Conservation (phyloP, 192 early-diverging fungal species). For the Podila horticola region DNA sequence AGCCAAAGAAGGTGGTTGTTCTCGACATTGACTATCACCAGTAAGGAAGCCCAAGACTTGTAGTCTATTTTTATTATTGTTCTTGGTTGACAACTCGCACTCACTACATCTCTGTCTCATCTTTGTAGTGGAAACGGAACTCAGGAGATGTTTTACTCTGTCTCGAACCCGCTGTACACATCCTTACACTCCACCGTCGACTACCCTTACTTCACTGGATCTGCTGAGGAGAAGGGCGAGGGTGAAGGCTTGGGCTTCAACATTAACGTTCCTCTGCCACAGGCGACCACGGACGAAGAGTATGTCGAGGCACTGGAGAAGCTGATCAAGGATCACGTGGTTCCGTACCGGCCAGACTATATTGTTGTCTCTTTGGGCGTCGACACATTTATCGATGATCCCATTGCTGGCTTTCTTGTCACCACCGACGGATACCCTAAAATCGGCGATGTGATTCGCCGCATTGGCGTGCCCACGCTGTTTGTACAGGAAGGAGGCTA, state of each 20-base stretch:
- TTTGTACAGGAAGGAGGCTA: slow-evolving; percentile 70
- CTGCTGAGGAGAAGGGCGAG: slow-evolving; percentile 61
- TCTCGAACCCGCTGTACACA: slow-evolving; percentile 68
- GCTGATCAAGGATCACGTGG: slow-evolving; percentile 55
- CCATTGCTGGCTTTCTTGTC: slow-evolving; percentile 56
- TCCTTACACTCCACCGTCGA: slow-evolving; percentile 68
- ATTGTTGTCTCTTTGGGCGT: slow-evolving; percentile 74
- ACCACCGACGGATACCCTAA: slow-evolving; percentile 51
- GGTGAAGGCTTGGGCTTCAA: slow-evolving; percentile 75
- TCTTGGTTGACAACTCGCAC: not conserved
- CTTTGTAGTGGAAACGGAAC: slow-evolving; percentile 64
- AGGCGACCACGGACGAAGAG: slow-evolving; percentile 64
- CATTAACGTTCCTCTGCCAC: slow-evolving; percentile 69
- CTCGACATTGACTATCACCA: slow-evolving; percentile 69
- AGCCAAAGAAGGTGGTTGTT: slow-evolving; percentile 57
- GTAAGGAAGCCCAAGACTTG: slow-evolving; percentile 17
- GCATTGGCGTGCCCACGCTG: slow-evolving; percentile 53
- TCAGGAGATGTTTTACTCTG: slow-evolving; percentile 63
- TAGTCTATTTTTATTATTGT: not conserved
- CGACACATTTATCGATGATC: slow-evolving; percentile 70
- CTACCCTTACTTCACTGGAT: slow-evolving; percentile 75
- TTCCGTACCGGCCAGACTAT: slow-evolving; percentile 61
- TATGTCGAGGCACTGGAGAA: slow-evolving; percentile 60
- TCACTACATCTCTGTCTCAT: not conserved
- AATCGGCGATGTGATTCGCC: slow-evolving; percentile 53